Conservation (phyloP, 2,329 filamentous ascomycete genomes). For the Diaporthe destruens region DNA sequence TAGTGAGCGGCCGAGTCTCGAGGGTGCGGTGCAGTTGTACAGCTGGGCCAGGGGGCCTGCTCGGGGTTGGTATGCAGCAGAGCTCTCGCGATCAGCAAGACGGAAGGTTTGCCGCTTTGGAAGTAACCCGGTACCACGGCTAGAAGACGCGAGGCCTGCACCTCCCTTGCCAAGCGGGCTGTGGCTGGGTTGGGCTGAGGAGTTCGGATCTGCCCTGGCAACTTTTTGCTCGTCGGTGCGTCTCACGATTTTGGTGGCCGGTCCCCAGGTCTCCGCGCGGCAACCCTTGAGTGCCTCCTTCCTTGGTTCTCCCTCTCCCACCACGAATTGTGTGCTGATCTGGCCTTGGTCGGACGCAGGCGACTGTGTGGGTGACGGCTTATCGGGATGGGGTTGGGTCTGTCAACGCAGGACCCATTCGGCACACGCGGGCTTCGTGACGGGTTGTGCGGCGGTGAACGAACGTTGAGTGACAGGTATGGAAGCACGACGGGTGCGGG, state of each 20-base stretch:
- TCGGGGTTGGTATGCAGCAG: slow-evolving; percentile 40
- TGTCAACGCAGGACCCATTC: slow-evolving; percentile 38
- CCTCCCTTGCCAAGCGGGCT: slow-evolving; percentile 38
- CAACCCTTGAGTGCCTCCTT: slow-evolving; percentile 32
- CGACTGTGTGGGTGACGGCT: slow-evolving; percentile 30
- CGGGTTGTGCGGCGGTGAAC: slow-evolving; percentile 37
- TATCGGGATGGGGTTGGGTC: slow-evolving; percentile 31
- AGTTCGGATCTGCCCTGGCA: slow-evolving; percentile 35
- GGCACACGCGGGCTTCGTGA: slow-evolving; percentile 33
- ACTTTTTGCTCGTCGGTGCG: slow-evolving; percentile 27
- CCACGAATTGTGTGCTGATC: slow-evolving; percentile 23
- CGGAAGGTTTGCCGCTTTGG: slow-evolving; percentile 38
- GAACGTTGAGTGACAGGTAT: slow-evolving; percentile 25
- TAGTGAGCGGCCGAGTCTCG: slow-evolving; percentile 48
- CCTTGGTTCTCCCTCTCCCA: slow-evolving; percentile 29
- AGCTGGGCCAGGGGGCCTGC: slow-evolving; percentile 42
- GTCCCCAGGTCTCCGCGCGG: slow-evolving; percentile 35
- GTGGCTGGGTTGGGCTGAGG: slow-evolving; percentile 34
- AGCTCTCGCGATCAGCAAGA: slow-evolving; percentile 42
- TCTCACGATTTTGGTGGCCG: slow-evolving; percentile 31
- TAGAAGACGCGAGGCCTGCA: slow-evolving; percentile 37
- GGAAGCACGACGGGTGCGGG: slow-evolving; percentile 29
- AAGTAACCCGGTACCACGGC: slow-evolving; percentile 40
- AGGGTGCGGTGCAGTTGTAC: slow-evolving; percentile 45
- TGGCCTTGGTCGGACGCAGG: slow-evolving; percentile 20